Percentiles rank a stretch among this genome's conserved stretches.
Conservation (phyloP, 306 rosid species). For the Fragaria ananassa region DNA sequence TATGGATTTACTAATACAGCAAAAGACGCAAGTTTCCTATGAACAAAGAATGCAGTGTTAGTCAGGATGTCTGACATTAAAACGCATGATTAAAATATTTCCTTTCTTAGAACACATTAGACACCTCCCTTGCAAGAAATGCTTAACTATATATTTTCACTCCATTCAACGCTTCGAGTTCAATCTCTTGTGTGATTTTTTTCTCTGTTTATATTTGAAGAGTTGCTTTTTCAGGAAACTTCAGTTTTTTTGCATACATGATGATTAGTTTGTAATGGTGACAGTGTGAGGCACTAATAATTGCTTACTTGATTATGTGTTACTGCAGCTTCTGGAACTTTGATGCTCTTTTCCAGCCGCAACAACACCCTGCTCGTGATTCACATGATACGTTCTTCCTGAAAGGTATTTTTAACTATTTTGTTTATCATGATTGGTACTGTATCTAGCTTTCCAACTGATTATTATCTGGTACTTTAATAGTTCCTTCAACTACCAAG, state of each 20-base stretch:
- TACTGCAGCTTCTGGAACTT: conserved; percentile 90
- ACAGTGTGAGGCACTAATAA: neutral
- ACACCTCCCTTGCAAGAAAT: neutral
- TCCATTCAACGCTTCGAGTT: neutral
- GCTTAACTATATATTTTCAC: neutral
- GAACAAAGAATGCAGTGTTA: neutral
- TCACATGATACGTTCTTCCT: conserved; percentile 92
- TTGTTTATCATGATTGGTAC: conserved; percentile 6
- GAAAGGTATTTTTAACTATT: conserved; percentile 38
- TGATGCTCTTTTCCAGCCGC: conserved; percentile 95
- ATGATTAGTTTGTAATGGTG: neutral
- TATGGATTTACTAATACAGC: neutral
- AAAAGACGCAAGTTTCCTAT: neutral
- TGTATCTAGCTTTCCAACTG: conserved; percentile 26
- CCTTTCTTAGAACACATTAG: neutral
- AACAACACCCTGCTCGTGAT: conserved; percentile 99
- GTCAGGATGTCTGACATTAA: neutral
- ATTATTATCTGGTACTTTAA: conserved; percentile 21
- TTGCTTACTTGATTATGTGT: conserved; percentile 15
- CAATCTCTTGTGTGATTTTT: too few species aligned
- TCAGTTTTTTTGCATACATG: neutral
- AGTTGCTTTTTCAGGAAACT: neutral
- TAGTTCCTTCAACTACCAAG: conserved; percentile 81
- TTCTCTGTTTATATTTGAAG: neutral
- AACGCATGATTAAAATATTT: neutral